Percentiles rank a stretch among this genome's conserved stretches.
Evolutionary conservation across 164 flowering plant species (phyloP).

Genomic region (Stephania yunnanensis): DNA sequence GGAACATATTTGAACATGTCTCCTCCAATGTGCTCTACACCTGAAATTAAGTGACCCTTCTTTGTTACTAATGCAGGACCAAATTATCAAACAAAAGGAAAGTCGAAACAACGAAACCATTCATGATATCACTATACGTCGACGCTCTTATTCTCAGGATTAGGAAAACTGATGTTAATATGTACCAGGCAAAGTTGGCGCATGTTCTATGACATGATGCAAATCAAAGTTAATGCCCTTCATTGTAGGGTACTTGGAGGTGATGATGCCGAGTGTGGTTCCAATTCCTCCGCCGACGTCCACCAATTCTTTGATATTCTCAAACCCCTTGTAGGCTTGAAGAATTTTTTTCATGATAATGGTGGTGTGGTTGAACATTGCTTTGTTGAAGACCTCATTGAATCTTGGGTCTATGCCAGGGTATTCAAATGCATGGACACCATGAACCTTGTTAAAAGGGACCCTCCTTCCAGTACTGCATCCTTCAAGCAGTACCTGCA

Average conservation of each 20-base stretch:
- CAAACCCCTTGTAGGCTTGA: conserved; percentile 27
- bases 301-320: conserved; percentile 21
- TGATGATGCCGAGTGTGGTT: conserved; percentile 16
- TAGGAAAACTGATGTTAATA: background rate
- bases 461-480: conserved; percentile 73
- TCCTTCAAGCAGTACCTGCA: conserved; percentile 69
- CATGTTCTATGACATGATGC: conserved; percentile 6
- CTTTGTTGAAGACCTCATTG: conserved; percentile 24
- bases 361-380: conserved; percentile 21
- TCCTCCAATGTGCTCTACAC: conserved; percentile 29
- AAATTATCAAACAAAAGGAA: too few relatives aligned
- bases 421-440: too few relatives aligned
- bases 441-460: conserved; percentile 72
- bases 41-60: conserved; percentile 3
- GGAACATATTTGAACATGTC: conserved; percentile 32
- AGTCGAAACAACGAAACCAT: too few relatives aligned
- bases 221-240: conserved; percentile 29
- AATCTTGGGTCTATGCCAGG: conserved; percentile 19
- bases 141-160: background rate
- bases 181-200: conserved; percentile 7
- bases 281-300: conserved; percentile 34
- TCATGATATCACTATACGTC: too few relatives aligned
- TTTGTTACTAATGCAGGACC: background rate
- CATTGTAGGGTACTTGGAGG: conserved; percentile 19
- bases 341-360: conserved; percentile 22